Evolutionary conservation across 2,329 filamentous ascomycete genomes (phyloP).

Genomic region (Aspergillus carbonarius): DNA sequence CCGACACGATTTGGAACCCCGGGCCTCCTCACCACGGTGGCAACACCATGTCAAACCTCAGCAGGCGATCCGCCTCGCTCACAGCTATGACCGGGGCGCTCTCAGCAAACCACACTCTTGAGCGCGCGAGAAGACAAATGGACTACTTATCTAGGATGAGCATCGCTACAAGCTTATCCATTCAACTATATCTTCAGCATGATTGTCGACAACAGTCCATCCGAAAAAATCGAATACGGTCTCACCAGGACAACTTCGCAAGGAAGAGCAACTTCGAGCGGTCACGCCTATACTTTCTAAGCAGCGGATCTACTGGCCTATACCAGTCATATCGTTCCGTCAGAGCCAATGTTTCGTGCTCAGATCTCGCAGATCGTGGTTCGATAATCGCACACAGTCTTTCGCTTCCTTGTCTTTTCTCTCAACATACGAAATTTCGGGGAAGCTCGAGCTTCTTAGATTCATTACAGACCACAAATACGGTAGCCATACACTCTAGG

Average conservation of each 20-base stretch:
- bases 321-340: background rate
- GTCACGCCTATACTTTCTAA: background rate
- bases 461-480: background rate
- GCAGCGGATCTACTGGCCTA: background rate
- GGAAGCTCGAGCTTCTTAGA: background rate
- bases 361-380: background rate
- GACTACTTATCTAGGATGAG: background rate
- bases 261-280: background rate
- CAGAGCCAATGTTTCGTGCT: background rate
- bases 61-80: background rate
- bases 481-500: background rate
- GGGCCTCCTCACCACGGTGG: conserved; percentile 9
- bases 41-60: background rate
- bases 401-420: conserved; percentile 20
- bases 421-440: no score
- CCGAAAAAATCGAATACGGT: background rate
- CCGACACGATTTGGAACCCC: conserved; percentile 29
- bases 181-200: background rate
- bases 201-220: background rate
- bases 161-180: background rate
- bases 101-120: background rate
- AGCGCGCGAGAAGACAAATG: background rate
- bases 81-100: conserved; percentile 11
- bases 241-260: background rate
- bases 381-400: conserved; percentile 1